Evolutionary conservation across 495 filamentous ascomycete species (phyloP).

Genomic region (Aspergillus sparsus): DNA sequence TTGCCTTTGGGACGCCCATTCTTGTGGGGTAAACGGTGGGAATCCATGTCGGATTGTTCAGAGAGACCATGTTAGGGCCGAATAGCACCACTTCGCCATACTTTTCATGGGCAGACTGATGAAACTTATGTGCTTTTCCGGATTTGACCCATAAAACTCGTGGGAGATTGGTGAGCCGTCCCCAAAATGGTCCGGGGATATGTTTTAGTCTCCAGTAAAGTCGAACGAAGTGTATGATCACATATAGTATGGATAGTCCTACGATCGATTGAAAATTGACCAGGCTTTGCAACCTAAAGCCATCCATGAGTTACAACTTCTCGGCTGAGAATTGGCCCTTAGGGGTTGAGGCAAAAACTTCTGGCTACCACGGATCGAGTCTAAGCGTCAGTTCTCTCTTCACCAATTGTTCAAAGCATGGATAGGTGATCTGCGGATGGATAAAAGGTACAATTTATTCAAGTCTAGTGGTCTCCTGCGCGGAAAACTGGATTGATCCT

Average conservation of each 20-base stretch:
- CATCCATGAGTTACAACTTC: too few species aligned
- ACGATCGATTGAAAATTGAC: background rate
- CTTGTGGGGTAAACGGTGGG: too few species aligned
- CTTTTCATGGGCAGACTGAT: background rate
- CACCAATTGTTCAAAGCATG: too few species aligned
- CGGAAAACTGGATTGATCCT: too few species aligned
- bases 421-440: too few species aligned
- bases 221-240: background rate
- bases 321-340: too few species aligned
- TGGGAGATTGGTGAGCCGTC: background rate
- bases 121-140: background rate
- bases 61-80: conserved; percentile 7
- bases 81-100: conserved; percentile 4
- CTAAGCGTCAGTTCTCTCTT: too few species aligned
- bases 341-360: too few species aligned
- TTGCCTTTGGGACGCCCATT: too few species aligned
- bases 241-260: background rate
- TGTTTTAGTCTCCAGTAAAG: background rate
- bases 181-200: conserved; percentile 8
- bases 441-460: too few species aligned
- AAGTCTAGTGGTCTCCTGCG: too few species aligned
- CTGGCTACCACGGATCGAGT: too few species aligned
- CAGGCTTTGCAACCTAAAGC: background rate
- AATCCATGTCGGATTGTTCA: conserved; percentile 1
- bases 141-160: background rate